phyloP scores from a whole-genome alignment of 192 early-diverging fungal species.

The Fimicolochytrium jonesii region DNA sequence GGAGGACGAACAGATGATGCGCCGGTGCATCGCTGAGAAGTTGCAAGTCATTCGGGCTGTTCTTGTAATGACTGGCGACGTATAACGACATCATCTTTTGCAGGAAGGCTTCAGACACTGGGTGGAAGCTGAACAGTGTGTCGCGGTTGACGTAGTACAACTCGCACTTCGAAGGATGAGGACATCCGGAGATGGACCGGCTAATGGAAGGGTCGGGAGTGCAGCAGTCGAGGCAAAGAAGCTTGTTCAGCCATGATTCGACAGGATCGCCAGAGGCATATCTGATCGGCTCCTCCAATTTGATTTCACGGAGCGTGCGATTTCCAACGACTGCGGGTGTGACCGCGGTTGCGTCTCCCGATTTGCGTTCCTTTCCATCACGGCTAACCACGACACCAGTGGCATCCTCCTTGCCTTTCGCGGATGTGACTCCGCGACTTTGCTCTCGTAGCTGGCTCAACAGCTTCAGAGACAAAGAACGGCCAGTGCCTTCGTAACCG shows the following conservation, averaged over 20 bases:
- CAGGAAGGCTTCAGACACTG: slow-evolving; percentile 92
- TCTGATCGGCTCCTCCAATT: slow-evolving; percentile 91
- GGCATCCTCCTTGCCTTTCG: slow-evolving; percentile 3
- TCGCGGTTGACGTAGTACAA: slow-evolving; percentile 96
- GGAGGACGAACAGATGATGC: slow-evolving; percentile 93
- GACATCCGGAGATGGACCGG: slow-evolving; percentile 59
- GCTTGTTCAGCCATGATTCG: slow-evolving; percentile 92
- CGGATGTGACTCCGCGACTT: slow-evolving; percentile 63
- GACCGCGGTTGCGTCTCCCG: slow-evolving; percentile 4
- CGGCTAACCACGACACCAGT: slow-evolving; percentile 48
- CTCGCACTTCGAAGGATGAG: slow-evolving; percentile 90
- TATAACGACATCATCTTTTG: slow-evolving; percentile 97
- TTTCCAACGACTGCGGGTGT: slow-evolving; percentile 18
- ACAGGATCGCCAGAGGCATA: slow-evolving; percentile 83
- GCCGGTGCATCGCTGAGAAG: slow-evolving; percentile 95
- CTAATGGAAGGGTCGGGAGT: slow-evolving; percentile 13
- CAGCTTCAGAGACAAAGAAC: slow-evolving; percentile 93
- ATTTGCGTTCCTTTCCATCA: slow-evolving; percentile 53
- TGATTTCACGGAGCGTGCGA: slow-evolving; percentile 83
- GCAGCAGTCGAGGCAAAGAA: slow-evolving; percentile 86
- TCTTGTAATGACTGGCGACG: slow-evolving; percentile 99
- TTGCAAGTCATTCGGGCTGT: slow-evolving; percentile 97
- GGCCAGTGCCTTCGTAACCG: slow-evolving; percentile 98
- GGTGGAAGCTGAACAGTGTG: slow-evolving; percentile 97
- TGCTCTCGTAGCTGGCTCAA: slow-evolving; percentile 94